Base-by-base conservation (phyloP, 192 early-diverging fungal genomes). In the Podila verticillata region DNA sequence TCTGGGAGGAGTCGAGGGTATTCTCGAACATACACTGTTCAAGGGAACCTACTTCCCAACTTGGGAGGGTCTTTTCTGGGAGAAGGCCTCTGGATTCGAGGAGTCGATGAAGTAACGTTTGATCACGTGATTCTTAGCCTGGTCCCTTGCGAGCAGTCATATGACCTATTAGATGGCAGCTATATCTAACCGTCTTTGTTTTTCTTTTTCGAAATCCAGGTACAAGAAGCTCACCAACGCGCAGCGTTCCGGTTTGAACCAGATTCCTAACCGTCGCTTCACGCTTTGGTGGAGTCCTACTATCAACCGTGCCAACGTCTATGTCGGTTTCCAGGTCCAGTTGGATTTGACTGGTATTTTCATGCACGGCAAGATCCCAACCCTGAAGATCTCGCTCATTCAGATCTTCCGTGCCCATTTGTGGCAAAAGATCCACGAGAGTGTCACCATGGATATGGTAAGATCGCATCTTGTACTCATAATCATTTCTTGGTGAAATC, bases 341-440 rank as follows among this genome's bases (percentile, higher is more conserved):
- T 88, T 99, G 51, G 98, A 99, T 91, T 88, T 99, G 82, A 99
- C 98, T 8, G 98, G 98, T 83, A 99, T 99, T 58, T 99, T 98
- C 78, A 99, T 99, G 98, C 97, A 99, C 85, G 98, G 98, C 72
- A 99, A 99, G 85, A 96, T 99, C 73, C 98, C 98, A 19, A 99
- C 98, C 2, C 89, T 99, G 8, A 99, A 99, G 91, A 98, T 99
- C 81, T 98, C 96, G 7, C 87, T 98, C 48, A 98, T 99, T 87
- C 97, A 98, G 81, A 93, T 99, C 73, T 98, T 99, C 92, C 91
- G 98, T 71, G 96, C 96, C 49, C 97, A 98, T 86, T 95, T 98
- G 85, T 98, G 97, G 96, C 97, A 98, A 85, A 98, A 98, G 88
- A 94, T 96, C 63, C 97, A 97, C 86, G 96, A 97, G 82, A 92